Conservation (phyloP, 2,329 filamentous ascomycete genomes). For the Ophiostoma pallidulum region DNA sequence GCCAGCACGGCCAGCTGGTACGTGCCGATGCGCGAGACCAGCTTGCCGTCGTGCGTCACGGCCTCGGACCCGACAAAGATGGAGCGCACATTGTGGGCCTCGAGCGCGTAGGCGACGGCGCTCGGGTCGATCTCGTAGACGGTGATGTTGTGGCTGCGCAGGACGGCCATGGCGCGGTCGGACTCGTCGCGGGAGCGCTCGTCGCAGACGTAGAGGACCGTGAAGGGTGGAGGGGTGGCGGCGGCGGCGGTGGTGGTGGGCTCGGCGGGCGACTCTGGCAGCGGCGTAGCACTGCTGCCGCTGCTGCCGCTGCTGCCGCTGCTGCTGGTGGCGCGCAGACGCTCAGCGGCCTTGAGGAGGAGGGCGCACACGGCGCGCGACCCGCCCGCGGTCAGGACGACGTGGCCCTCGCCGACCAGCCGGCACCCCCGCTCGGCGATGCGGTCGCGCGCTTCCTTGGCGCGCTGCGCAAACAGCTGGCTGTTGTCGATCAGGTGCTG, state of each 20-base stretch:
- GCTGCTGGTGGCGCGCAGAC: conserved; percentile 26
- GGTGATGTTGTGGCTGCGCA: conserved; percentile 66
- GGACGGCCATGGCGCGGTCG: conserved; percentile 56
- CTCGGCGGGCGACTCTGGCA: too few relatives aligned
- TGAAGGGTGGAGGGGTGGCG: conserved; percentile 44
- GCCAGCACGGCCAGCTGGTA: conserved; percentile 82
- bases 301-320: too few relatives aligned
- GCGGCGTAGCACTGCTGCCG: too few relatives aligned
- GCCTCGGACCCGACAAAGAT: conserved; percentile 67
- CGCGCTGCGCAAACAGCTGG: conserved; percentile 74
- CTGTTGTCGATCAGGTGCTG: conserved; percentile 80
- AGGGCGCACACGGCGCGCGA: conserved; percentile 75
- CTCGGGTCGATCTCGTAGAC: conserved; percentile 73
- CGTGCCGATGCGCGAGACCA: conserved; percentile 77
- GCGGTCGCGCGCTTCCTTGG: conserved; percentile 73
- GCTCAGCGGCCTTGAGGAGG: conserved; percentile 62
- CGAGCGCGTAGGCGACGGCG: conserved; percentile 69
- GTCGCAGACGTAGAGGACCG: conserved; percentile 70
- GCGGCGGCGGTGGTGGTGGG: not conserved
- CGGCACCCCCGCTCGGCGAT: conserved; percentile 72
- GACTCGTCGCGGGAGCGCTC: conserved; percentile 48
- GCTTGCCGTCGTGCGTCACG: conserved; percentile 86
- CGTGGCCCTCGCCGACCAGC: conserved; percentile 68
- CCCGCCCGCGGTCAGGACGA: conserved; percentile 84
- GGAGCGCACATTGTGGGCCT: conserved; percentile 54